Evolutionary conservation across 108 stramenopile species (phyloP), one percentile per base, ranked within the genome.

Genomic region (Pseudonitzschia delicatissima): DNA sequence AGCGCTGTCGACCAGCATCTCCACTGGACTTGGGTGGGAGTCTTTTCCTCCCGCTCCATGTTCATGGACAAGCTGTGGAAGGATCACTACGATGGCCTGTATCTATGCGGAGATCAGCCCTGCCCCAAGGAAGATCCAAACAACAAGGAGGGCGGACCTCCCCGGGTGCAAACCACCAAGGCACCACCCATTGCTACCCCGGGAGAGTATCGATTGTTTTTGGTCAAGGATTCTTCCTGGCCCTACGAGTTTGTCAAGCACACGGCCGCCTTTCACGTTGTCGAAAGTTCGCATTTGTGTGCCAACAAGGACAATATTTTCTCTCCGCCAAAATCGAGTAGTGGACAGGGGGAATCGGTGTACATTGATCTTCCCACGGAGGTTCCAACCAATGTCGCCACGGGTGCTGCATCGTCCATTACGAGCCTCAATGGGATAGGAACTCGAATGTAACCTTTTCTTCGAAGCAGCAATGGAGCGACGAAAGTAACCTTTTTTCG

Each of bases 141-240:
- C 15, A 15, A 13, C 13, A 13, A 42, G 11, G 13, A 42, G 0
- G 47, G 20, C 21, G 23, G 23, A 23, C 25, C 8, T 33, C 8
- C 13, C 12, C 28, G 28, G 3, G n/a, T n/a, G 17, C 23, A 33
- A 55, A n/a, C 9, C 28, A 27, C n/a, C 29, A 55, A 13, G n/a
- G 53, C 31, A n/a, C 53, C 53, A 32, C 31, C 53, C 2, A 55
- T 55, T 33, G n/a, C 53, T 12, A 17, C 28, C 0, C 32, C 33
- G 11, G 53, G 53, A 13, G 53, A 55, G 11, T 55, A 55, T 4
- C 53, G 53, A n/a, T 32, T 55, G n/a, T 55, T 55, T 33, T 33
- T 55, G 0, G 53, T 55, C 3, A 55, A 55, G 3, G 8, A 23
- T 3, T 55, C 53, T 12, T 8, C 9, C 17, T 55, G 53, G 53